A percentile compares a stretch with the other conserved stretches of the same genome.
These are phyloP conservation scores for Eremochloa ophiuroides DNA, from an alignment of 176 grass and related monocot species.

Conservation along the genomic window DNA sequence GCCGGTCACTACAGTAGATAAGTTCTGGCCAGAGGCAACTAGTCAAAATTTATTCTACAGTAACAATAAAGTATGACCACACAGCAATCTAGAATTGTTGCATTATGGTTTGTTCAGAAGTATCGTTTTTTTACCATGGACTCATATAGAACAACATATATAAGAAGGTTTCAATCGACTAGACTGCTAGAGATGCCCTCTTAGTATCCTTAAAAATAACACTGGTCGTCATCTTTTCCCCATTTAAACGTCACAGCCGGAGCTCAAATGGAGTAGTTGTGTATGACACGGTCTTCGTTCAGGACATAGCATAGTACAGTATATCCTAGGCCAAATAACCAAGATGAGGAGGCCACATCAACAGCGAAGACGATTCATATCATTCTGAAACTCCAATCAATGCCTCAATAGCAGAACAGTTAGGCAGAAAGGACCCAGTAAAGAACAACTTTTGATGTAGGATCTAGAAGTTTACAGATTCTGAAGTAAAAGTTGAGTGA, in stretches of 20 bases:
- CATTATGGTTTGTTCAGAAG: neutral
- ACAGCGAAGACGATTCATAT: too few relatives aligned
- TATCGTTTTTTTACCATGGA: neutral
- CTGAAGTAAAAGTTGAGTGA: too few relatives aligned
- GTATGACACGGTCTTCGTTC: too few relatives aligned
- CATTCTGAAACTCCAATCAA: too few relatives aligned
- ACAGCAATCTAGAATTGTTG: neutral
- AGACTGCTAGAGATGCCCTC: neutral
- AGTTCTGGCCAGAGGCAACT: neutral
- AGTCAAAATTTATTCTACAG: neutral
- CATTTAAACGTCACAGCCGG: neutral
- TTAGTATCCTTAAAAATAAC: neutral
- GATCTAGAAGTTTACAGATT: too few relatives aligned
- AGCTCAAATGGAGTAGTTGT: neutral
- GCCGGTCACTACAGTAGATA: neutral
- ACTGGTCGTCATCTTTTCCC: neutral
- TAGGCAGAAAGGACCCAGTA: too few relatives aligned
- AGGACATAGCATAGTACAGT: neutral
- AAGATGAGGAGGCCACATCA: too few relatives aligned
- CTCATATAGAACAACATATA: neutral
- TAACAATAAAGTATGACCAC: neutral
- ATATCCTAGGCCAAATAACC: neutral
- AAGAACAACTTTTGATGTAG: too few relatives aligned
- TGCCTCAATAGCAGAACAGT: too few relatives aligned
- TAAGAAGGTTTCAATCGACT: neutral